phyloP scores from a whole-genome alignment of 768 basidiomycete species.

The Cantharellus cinnabarinus region DNA sequence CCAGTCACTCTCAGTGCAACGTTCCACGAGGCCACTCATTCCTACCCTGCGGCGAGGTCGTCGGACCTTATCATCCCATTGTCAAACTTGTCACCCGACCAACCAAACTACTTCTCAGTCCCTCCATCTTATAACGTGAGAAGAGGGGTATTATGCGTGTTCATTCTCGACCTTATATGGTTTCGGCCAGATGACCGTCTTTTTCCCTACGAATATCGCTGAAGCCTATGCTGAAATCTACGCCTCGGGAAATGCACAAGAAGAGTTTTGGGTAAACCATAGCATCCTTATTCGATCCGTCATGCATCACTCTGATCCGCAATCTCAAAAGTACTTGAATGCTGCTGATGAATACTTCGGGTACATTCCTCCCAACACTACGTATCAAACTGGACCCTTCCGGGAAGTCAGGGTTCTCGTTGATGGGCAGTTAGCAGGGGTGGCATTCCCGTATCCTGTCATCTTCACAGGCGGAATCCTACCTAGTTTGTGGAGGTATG shows the following conservation, averaged over 20 bases:
- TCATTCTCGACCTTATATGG: neutral
- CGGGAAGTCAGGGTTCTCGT: slow-evolving; percentile 42
- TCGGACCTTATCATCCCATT: slow-evolving; percentile 51
- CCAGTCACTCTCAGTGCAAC: slow-evolving; percentile 50
- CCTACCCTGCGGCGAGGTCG: slow-evolving; percentile 35
- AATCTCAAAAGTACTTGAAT: neutral
- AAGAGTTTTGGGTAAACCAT: slow-evolving; percentile 56
- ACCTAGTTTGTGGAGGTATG: slow-evolving; percentile 47
- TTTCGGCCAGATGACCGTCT: slow-evolving; percentile 34
- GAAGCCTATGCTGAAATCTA: slow-evolving; percentile 49
- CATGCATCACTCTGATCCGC: neutral
- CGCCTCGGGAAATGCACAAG: slow-evolving; percentile 41
- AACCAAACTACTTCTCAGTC: slow-evolving; percentile 54
- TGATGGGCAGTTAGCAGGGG: slow-evolving; percentile 34
- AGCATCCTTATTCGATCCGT: neutral
- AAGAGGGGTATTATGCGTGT: neutral
- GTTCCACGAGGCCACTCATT: slow-evolving; percentile 39
- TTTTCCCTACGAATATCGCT: slow-evolving; percentile 47
- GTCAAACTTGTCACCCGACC: slow-evolving; percentile 38
- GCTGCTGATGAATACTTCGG: slow-evolving; percentile 12
- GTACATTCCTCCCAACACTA: slow-evolving; percentile 30
- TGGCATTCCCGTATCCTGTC: slow-evolving; percentile 35
- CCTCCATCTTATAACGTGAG: slow-evolving; percentile 50
- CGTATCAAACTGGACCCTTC: slow-evolving; percentile 32
- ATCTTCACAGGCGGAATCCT: slow-evolving; percentile 55